phyloP scores from a whole-genome alignment of 768 basidiomycete genomes.

The Neoboletus brunneissimus region DNA sequence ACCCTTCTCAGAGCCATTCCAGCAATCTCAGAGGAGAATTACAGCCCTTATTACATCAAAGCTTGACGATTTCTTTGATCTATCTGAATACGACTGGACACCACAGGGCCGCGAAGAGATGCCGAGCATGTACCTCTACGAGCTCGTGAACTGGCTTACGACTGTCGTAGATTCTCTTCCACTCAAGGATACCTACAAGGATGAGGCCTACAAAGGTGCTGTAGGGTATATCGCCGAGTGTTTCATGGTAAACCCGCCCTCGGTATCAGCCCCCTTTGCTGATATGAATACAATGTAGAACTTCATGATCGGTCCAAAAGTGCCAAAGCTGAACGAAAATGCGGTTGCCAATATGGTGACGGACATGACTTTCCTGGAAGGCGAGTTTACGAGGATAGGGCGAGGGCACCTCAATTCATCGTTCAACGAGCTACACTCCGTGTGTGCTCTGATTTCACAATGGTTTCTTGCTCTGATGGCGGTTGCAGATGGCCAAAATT shows the following conservation, averaged over 20 bases:
- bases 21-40: slow-evolving; percentile 71
- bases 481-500: slow-evolving; percentile 62
- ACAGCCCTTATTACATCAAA: slow-evolving; percentile 84
- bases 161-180: slow-evolving; percentile 90
- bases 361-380: slow-evolving; percentile 86
- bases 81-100: slow-evolving; percentile 95
- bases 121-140: slow-evolving; percentile 93
- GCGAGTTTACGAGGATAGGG: slow-evolving; percentile 76
- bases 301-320: slow-evolving; percentile 73
- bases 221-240: slow-evolving; percentile 85
- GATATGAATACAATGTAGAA: slow-evolving; percentile 43
- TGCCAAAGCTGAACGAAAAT: slow-evolving; percentile 82
- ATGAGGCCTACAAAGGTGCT: slow-evolving; percentile 85
- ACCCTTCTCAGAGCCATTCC: slow-evolving; percentile 69
- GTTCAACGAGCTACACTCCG: slow-evolving; percentile 78
- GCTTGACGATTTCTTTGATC: slow-evolving; percentile 92
- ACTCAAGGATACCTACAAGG: slow-evolving; percentile 83
- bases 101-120: slow-evolving; percentile 65
- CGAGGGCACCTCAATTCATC: slow-evolving; percentile 65
- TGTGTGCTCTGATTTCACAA: slow-evolving; percentile 35
- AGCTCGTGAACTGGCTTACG: slow-evolving; percentile 93
- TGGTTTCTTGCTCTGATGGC: slow-evolving; percentile 4
- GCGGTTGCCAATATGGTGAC: slow-evolving; percentile 82
- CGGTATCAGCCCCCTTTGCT: background rate
- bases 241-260: slow-evolving; percentile 65